phyloP scores from a whole-genome alignment of 345 rosid species.

The Turritis glabra region DNA sequence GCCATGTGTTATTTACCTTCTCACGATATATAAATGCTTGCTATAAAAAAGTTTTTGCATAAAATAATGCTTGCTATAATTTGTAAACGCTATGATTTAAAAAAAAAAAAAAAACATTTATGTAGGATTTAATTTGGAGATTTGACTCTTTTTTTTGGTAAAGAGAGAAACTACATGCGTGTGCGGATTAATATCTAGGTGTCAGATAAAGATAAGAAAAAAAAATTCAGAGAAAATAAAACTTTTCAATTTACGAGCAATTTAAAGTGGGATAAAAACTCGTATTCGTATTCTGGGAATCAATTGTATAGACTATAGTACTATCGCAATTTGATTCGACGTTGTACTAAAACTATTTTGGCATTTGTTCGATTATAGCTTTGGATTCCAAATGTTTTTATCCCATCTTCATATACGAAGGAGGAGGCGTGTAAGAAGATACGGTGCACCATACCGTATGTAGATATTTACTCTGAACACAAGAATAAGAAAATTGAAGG shows the following conservation, averaged over 20 bases:
- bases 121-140: background rate
- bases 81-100: background rate
- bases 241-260: background rate
- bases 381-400: background rate
- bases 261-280: background rate
- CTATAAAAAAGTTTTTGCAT: too few species aligned
- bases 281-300: background rate
- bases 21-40: background rate
- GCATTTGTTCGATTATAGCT: background rate
- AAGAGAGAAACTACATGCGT: background rate
- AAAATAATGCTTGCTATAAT: background rate
- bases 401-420: background rate
- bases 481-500: background rate
- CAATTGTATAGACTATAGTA: background rate
- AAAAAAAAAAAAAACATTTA: too few species aligned
- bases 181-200: constrained; percentile 4
- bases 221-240: background rate
- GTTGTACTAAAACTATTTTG: constrained; percentile 14
- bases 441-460: constrained; percentile 9
- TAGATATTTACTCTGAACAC: background rate
- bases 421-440: constrained; percentile 1
- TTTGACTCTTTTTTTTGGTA: background rate
- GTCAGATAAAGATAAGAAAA: background rate
- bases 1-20: background rate
- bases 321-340: constrained; percentile 1